These are phyloP conservation scores for Schwanniomyces vanrijiae DNA, from an alignment of 805 yeast genomes.

Conservation along the genomic window DNA sequence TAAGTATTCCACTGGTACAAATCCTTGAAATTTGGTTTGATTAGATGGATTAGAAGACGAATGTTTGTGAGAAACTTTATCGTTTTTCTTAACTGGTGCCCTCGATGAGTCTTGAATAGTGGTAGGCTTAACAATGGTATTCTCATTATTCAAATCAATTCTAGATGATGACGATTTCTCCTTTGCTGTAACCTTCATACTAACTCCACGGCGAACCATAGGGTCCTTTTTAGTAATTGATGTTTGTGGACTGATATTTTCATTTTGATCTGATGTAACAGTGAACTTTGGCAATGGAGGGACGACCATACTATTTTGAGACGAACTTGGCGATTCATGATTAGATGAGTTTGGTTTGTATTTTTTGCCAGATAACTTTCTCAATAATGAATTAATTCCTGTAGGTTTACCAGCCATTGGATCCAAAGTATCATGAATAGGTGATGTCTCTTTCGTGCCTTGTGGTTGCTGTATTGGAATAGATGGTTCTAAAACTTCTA, in stretches of 20 bases:
- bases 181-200: constrained; percentile 59
- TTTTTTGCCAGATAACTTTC: constrained; percentile 37
- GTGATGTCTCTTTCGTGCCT: constrained; percentile 21
- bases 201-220: constrained; percentile 58
- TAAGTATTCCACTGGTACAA: constrained; percentile 41
- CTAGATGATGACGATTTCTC: constrained; percentile 39
- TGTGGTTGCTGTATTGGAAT: constrained; percentile 29
- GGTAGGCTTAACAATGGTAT: constrained; percentile 3
- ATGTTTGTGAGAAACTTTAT: constrained; percentile 19
- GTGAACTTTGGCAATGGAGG: constrained; percentile 10
- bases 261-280: constrained; percentile 11
- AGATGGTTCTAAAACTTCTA: constrained; percentile 6
- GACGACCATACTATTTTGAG: constrained; percentile 7
- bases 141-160: constrained; percentile 11
- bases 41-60: constrained; percentile 28
- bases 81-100: constrained; percentile 17
- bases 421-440: constrained; percentile 29
- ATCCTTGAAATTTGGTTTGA: constrained; percentile 32
- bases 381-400: constrained; percentile 36
- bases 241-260: constrained; percentile 12
- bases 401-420: constrained; percentile 25
- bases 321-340: constrained; percentile 3
- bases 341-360: constrained; percentile 12
- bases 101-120: constrained; percentile 1
- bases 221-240: constrained; percentile 28